Evolutionary conservation across 2,329 filamentous ascomycete species (phyloP), one percentile per base, ranked within the genome.

Genomic region (Lachnum nothofagi): DNA sequence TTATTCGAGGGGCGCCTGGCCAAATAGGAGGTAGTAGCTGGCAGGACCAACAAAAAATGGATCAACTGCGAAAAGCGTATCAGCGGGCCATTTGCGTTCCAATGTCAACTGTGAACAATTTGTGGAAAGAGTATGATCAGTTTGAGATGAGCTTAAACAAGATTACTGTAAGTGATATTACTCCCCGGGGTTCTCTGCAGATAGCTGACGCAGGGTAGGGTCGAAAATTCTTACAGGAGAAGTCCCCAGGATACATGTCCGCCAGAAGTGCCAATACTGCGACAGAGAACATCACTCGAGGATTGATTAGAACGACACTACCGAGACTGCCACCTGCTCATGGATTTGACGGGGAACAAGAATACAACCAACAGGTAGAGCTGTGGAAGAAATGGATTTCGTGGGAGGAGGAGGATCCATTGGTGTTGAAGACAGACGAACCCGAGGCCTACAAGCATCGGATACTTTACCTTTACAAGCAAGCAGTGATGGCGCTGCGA

Each of bases 41-140:
- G 94, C 91, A 97, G 68, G 93, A 97, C 64, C 87, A 91, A 69
- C 93, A 97, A 65, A 98, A 98, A 75, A 95, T 95, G 86, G 93
- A 98, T 61, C 76, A 87, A 59, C 71, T 98, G 44, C 85, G 93
- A 51, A 95, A 94, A 66, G 87, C 88, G 0, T 98, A 96, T 66
- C 91, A 96, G 62, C 85, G 85, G 45, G 91, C 91, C 12, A 88
- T 96, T 49, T 84, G 82, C 57, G 81, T 96, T 33, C 94, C 94
- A 4, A 95, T 89, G 55, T 81, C 85, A 46, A 86, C 85, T 25
- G 81, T 95, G 42, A 88, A 91, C 62, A 79, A 78, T 44, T 72
- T 98, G 12, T 98, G 93, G 94, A 95, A 94, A 66, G 91, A 98
- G 63, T 98, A 98, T 64, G 91, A 97, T 66, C 84, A 88, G 58